These are phyloP conservation scores for Cordyceps pruinosa DNA, from an alignment of 2,329 filamentous ascomycete species.

Conservation along the genomic window DNA sequence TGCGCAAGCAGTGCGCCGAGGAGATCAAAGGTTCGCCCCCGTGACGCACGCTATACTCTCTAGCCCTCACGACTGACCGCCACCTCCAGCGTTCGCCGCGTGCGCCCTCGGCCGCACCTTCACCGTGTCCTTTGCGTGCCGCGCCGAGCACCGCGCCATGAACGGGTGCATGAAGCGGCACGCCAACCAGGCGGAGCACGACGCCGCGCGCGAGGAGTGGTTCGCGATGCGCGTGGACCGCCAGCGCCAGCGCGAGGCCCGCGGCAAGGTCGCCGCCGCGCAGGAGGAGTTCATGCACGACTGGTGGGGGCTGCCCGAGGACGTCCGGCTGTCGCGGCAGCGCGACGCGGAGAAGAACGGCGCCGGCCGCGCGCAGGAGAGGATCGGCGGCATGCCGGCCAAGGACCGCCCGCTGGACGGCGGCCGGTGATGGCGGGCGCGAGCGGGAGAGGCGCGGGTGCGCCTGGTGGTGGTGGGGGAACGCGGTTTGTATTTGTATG, in stretches of 20 bases:
- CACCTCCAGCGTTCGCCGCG: conserved; percentile 87
- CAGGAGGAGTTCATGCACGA: conserved; percentile 60
- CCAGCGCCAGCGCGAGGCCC: conserved; percentile 57
- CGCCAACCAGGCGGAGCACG: conserved; percentile 77
- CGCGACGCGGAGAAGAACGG: conserved; percentile 45
- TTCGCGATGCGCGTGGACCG: conserved; percentile 71
- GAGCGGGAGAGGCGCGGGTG: background rate
- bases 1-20: conserved; percentile 65
- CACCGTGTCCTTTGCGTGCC: conserved; percentile 81
- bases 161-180: conserved; percentile 88
- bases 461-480: background rate
- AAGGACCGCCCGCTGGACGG: conserved; percentile 27
- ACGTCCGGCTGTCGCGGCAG: conserved; percentile 44
- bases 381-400: conserved; percentile 47
- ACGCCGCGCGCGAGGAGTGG: conserved; percentile 89
- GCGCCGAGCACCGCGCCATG: conserved; percentile 73
- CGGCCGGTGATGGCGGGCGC: background rate
- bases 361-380: conserved; percentile 36
- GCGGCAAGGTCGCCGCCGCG: conserved; percentile 50
- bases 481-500: conserved; percentile 2
- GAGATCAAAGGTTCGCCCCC: conserved; percentile 63
- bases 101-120: conserved; percentile 84
- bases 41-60: background rate
- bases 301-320: conserved; percentile 59
- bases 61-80: too few species aligned